Base-by-base conservation (phyloP, 208 protist genomes). In the Plasmodiophora brassicae region DNA sequence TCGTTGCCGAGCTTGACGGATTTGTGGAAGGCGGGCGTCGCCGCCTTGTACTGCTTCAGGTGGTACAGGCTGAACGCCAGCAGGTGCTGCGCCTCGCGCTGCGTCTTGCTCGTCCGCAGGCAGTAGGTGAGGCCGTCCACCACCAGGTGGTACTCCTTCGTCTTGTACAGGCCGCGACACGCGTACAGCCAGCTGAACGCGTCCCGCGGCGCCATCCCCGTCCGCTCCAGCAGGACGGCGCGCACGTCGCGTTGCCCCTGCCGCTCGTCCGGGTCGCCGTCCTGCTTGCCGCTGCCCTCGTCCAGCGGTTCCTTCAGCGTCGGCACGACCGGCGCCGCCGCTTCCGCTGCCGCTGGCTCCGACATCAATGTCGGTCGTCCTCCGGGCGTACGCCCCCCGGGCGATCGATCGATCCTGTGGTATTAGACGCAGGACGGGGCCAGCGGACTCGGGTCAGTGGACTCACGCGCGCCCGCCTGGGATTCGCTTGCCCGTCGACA, bases 41-140 rank as follows among this genome's bases (percentile, higher is more conserved):
- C 87, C 36, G 54, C 71, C 8, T 84, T 57, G 10, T 44, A 32
- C 43, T 89, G 87, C 44, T 78, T 78, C 60, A 78, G 35, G 72
- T 89, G 54, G 28, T 84, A 46, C 38, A 89, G 71, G n/a, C 57
- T 85, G 72, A 89, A 89, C 1, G 87, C 87, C 35, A 89, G 87
- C 36, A 89, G 87, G 46, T 89, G 87, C 43, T 89, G 87, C 1
- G 87, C 87, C 44, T 89, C 87, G 39, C 54, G 14, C 60, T 89
- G 45, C 22, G 87, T 89, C 71, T 89, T 89, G n/a, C 83, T 78
- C 25, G 72, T 89, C 25, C 87, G 50, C 25, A 89, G 71, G 20
- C 57, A 89, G 60, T 89, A 60, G 60, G 53, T 89, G 20, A 85
- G 43, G 8, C 32, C 45, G 43, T 89, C 87, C 45, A 89, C 45